These are phyloP conservation scores for Termitomyces sp. DNA, from an alignment of 768 basidiomycete genomes.

Conservation along the genomic window DNA sequence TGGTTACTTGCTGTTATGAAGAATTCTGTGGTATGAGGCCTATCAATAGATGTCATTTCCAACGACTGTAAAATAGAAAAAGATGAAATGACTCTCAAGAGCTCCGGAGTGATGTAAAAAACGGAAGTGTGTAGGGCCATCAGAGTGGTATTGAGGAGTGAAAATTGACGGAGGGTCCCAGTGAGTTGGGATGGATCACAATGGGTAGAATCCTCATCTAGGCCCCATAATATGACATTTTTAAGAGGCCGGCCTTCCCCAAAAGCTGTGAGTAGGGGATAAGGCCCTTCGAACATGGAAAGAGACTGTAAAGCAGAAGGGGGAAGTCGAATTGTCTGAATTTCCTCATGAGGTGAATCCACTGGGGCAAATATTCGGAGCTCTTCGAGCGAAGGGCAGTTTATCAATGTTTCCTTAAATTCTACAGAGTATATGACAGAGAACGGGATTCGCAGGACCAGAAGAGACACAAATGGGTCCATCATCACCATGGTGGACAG, in stretches of 20 bases:
- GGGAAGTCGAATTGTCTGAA: conserved; percentile 13
- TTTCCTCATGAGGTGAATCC: conserved; percentile 17
- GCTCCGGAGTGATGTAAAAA: conserved; percentile 15
- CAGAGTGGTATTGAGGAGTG: conserved; percentile 12
- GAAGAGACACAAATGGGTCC: conserved; percentile 15
- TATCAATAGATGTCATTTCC: conserved; percentile 8
- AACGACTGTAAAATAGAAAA: conserved; percentile 6
- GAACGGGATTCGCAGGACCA: conserved; percentile 20
- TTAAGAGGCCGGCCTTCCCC: conserved; percentile 17
- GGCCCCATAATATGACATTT: conserved; percentile 22
- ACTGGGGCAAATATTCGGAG: conserved; percentile 25
- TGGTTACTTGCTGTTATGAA: background rate
- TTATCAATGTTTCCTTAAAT: conserved; percentile 21
- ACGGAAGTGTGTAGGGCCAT: conserved; percentile 17
- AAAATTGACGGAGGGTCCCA: conserved; percentile 13
- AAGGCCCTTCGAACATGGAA: conserved; percentile 24
- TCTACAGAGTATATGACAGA: conserved; percentile 18
- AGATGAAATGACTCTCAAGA: conserved; percentile 6
- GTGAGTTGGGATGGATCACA: conserved; percentile 19
- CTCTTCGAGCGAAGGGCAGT: conserved; percentile 24
- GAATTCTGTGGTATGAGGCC: background rate
- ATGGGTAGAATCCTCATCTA: conserved; percentile 18
- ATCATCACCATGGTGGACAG: conserved; percentile 18
- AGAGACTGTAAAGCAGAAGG: conserved; percentile 18
- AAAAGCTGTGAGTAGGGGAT: conserved; percentile 18